Evolutionary conservation across 768 basidiomycete genomes (phyloP), one percentile per base, ranked within the genome.

Genomic region (Krasilnikovozyma curviuscula): DNA sequence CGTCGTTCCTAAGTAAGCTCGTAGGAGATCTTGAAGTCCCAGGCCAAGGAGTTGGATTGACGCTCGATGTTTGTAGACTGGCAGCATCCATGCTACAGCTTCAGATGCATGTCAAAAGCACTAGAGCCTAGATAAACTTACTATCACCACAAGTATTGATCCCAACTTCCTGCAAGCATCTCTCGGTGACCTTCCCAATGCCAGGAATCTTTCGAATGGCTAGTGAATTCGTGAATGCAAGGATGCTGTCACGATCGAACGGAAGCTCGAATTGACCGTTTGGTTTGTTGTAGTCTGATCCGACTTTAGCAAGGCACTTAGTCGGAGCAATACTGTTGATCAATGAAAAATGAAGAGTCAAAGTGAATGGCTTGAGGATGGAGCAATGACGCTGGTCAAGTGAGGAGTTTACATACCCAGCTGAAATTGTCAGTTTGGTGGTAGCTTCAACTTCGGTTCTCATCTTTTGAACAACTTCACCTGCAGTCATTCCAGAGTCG

Each of bases 231-330:
- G 85, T 85, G 61, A 93, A 95, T 0, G 66, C 65, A 40, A 71
- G 71, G 55, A 95, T 79, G 7, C 71, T 66, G 25, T 73, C 59
- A 2, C 71, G 62, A 24, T 79, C 72, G 56, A 80, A 83, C 2
- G 74, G 65, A 21, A 93, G 72, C 55, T 73, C 72, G 54, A 75
- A 95, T 63, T 93, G 88, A 12, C 86, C 88, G 58, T 91, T 83
- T 2, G 88, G 89, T 65, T 95, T 95, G 63, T 95, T 91, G 69
- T 80, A 85, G 64, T 95, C 88, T 25, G 88, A 91, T 61, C 83
- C 88, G 29, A 91, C 89, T 82, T 97, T 97, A 33, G 88, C 85
- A 16, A 97, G 70, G 80, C 88, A 43, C 44, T 81, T 82, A 65
- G 89, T 97, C 1, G 91, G 83, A 0, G 91, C 88, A 49, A 97